Evolutionary conservation across 2,329 filamentous ascomycete species (phyloP), one percentile per base, ranked within the genome.

Genomic region (Hypoxylon sp.): DNA sequence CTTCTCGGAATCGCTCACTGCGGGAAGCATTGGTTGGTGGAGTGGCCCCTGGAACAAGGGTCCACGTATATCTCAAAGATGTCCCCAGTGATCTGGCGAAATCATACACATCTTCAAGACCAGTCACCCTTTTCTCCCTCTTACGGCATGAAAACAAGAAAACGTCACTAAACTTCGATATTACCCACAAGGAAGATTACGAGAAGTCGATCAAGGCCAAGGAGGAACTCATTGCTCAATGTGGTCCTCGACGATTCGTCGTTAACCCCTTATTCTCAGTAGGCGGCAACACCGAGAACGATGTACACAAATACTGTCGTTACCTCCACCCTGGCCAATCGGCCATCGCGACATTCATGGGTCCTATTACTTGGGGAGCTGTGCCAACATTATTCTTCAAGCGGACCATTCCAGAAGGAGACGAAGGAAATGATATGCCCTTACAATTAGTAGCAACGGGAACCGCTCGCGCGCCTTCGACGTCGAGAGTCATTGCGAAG

Each of bases 291-390:
- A 97, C 93, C 0, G 90, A 91, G 36, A 97, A 97, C 75, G 88
- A 99, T 67, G 92, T 99, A 9, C 92, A 97, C 81, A 99, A 99
- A 72, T 97, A 91, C 73, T 89, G 91, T 71, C 88, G 93, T 20
- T 99, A 84, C 75, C 75, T 97, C 4, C 91, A 97, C 70, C 92
- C 94, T 0, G 94, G 94, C 3, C 88, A 91, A 62, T 93, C 90
- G 6, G 90, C 90, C 3, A 87, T 97, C 16, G 94, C 92, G 5
- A 89, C 88, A 7, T 96, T 97, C 71, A 88, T 92, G 63, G 94
- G 89, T 0, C 94, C 94, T 1, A 75, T 97, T 5, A 94, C 88
- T 2, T 99, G 94, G 93, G 94, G 94, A 19, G 84, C 90, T 11
- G 91, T 97, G 1, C 94, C 94, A 0, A 83, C 90, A 1, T 79